These are phyloP conservation scores for Xylaria sp. DNA, from an alignment of 495 filamentous ascomycete species.

Conservation along the genomic window DNA sequence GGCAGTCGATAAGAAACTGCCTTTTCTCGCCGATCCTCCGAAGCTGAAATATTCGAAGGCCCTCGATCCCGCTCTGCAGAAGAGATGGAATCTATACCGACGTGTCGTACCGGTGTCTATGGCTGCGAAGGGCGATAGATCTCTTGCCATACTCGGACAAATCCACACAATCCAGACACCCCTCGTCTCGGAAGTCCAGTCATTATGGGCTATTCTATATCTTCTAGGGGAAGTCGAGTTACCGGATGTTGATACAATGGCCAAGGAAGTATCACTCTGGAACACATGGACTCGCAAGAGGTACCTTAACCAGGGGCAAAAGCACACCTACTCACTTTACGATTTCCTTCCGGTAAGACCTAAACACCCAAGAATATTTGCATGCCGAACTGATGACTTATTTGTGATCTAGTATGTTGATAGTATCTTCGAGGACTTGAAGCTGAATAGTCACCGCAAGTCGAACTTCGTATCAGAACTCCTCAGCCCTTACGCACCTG, in stretches of 20 bases:
- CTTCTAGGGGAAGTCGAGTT: constrained; percentile 41
- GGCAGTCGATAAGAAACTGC: constrained; percentile 33
- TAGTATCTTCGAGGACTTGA: constrained; percentile 30
- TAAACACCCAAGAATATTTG: too few species aligned
- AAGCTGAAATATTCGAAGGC: constrained; percentile 5
- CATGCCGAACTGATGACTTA: constrained; percentile 14
- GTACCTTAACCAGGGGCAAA: constrained; percentile 42
- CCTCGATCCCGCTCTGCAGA: constrained; percentile 27
- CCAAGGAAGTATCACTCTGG: constrained; percentile 43
- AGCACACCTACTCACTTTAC: constrained; percentile 35
- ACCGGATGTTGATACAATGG: constrained; percentile 41
- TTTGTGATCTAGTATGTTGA: constrained; percentile 34
- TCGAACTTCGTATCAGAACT: constrained; percentile 30
- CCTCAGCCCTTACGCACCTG: constrained; percentile 27
- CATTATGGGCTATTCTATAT: constrained; percentile 39
- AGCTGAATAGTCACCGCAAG: constrained; percentile 29
- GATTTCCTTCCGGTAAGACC: constrained; percentile 37
- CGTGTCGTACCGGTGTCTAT: constrained; percentile 30
- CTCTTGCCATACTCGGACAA: constrained; percentile 42
- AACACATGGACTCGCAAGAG: constrained; percentile 50
- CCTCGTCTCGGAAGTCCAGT: constrained; percentile 41
- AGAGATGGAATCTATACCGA: constrained; percentile 36
- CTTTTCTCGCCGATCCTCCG: constrained; percentile 32
- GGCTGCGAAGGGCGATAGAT: constrained; percentile 39
- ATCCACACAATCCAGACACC: constrained; percentile 45